Base-by-base conservation (phyloP, 1,139 yeast genomes). In the Sugiyamaella pinicola region DNA sequence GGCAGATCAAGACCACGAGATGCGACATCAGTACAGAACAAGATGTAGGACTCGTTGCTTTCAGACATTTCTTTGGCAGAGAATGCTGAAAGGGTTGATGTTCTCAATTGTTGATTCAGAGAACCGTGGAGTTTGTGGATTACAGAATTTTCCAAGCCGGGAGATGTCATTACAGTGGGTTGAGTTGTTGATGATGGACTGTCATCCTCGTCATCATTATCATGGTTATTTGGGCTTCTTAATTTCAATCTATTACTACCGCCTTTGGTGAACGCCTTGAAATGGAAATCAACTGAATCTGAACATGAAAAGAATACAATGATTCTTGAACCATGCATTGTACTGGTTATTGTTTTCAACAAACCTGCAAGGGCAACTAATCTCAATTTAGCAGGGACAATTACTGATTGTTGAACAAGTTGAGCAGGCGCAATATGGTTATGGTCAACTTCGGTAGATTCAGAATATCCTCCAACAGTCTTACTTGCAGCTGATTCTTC, bases 271-370 rank as follows among this genome's bases (percentile, higher is more conserved):
- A 91, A 83, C 0, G 83, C 85, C 48, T 82, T 80, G 68, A 83
- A 89, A 70, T 93, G 97, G 73, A 87, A 93, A 61, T 93, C 90
- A 19, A 95, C 98, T 12, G 96, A 87, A 66, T 93, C 98, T 0
- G 98, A 84, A 72, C 99, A 93, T 7, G 96, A 87, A 60, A 90
- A 80, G 69, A 93, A 93, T 0, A 95, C 91, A 67, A 93, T 85
- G 1, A 93, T 82, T 63, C 89, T 80, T 1, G 78, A 68, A 4
- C 63, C 61, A 3, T 71, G 64, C 10, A 63, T 67, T 24, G 45
- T 22, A 13, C 63, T 59, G 1, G 81, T 74, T 9, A 83, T 69
- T 26, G 77, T 74, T 64, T 79, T 80, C 55, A 93, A 73, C 5
- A 77, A 67, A 1, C 87, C 90, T 17, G 87, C 83, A 40, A 93